phyloP scores from a whole-genome alignment of 2,329 filamentous ascomycete genomes.

The Magnaporthiopsis rhizophila region DNA sequence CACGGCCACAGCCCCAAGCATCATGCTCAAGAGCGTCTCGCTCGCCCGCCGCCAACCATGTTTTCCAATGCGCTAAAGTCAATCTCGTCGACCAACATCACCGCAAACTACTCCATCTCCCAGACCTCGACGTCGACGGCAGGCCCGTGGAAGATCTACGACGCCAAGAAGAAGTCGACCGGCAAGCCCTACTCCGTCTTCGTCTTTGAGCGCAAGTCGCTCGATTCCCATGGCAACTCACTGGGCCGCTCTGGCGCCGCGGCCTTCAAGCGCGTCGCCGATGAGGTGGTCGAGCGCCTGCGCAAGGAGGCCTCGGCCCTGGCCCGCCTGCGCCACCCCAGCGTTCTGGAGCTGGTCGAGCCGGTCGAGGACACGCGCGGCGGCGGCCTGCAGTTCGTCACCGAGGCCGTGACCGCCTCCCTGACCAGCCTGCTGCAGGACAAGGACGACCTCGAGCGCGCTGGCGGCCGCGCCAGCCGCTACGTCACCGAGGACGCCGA shows the following conservation, averaged over 20 bases:
- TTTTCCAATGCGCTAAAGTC: slow-evolving; percentile 92
- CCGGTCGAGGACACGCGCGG: slow-evolving; percentile 90
- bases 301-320: slow-evolving; percentile 88
- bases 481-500: slow-evolving; percentile 75
- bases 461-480: slow-evolving; percentile 63
- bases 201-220: slow-evolving; percentile 81
- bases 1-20: neutral
- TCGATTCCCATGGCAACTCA: slow-evolving; percentile 60
- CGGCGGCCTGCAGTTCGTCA: slow-evolving; percentile 91
- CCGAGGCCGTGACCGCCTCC: slow-evolving; percentile 85
- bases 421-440: slow-evolving; percentile 73
- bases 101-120: slow-evolving; percentile 80
- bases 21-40: slow-evolving; percentile 6
- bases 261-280: slow-evolving; percentile 69
- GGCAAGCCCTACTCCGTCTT: slow-evolving; percentile 87
- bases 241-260: slow-evolving; percentile 56
- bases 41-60: slow-evolving; percentile 47
- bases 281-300: slow-evolving; percentile 84
- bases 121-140: slow-evolving; percentile 68
- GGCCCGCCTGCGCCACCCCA: slow-evolving; percentile 82
- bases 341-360: slow-evolving; percentile 84
- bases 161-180: slow-evolving; percentile 93
- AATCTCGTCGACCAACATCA: slow-evolving; percentile 83
- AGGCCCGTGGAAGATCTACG: slow-evolving; percentile 95
- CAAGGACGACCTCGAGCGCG: slow-evolving; percentile 78